A percentile compares a stretch with the other conserved stretches of the same genome.
Conservation (phyloP, 345 rosid species). For the Chamaenerion angustifolium region DNA sequence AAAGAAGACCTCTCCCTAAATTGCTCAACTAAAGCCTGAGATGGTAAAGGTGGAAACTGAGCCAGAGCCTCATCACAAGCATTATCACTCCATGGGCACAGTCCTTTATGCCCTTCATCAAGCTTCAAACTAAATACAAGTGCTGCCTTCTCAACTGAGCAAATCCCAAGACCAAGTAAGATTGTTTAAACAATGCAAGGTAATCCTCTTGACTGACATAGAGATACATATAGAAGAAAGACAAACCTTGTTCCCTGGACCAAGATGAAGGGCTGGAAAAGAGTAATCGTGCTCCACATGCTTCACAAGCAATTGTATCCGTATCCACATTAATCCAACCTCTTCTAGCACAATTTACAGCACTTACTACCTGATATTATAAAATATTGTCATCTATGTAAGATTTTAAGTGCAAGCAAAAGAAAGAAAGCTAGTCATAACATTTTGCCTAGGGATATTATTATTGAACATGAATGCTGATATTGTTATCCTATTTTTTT, state of each 20-base stretch:
- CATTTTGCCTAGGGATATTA: too few species aligned
- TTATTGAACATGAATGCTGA: too few species aligned
- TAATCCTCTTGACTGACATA: neutral
- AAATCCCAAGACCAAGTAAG: conserved; percentile 8
- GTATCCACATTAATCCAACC: conserved; percentile 83
- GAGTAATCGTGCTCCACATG: conserved; percentile 74
- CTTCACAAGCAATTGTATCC: conserved; percentile 77
- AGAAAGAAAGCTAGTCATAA: too few species aligned
- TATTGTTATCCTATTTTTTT: too few species aligned
- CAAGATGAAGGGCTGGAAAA: conserved; percentile 80
- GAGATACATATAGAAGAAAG: conserved; percentile 5
- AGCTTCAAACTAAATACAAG: conserved; percentile 80
- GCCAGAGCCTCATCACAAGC: conserved; percentile 71
- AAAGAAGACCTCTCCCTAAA: conserved; percentile 42
- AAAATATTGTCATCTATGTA: neutral
- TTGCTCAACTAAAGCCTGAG: conserved; percentile 51
- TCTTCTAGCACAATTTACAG: conserved; percentile 83
- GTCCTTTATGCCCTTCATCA: conserved; percentile 67
- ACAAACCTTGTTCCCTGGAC: conserved; percentile 69
- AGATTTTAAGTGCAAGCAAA: too few species aligned
- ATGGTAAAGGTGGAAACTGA: conserved; percentile 67
- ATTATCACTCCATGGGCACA: conserved; percentile 79
- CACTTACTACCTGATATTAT: conserved; percentile 54
- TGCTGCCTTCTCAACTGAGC: conserved; percentile 81
- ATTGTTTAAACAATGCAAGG: neutral